Conservation (phyloP, 306 rosid species). For the Sicyos edulis region DNA sequence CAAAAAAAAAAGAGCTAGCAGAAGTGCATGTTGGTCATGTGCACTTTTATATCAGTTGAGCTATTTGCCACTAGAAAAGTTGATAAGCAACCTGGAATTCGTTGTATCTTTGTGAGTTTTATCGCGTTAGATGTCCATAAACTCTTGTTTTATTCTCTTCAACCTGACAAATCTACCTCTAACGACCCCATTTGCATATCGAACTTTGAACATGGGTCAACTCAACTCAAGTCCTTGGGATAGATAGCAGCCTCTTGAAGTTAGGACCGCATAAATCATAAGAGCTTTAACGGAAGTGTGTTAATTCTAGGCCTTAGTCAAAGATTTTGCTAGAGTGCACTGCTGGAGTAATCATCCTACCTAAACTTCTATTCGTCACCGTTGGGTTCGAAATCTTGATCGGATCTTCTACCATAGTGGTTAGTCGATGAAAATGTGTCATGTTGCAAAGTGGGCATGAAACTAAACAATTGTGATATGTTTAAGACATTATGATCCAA, state of each 20-base stretch:
- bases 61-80: too few species aligned
- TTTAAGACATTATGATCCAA: too few species aligned
- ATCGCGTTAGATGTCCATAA: not conserved
- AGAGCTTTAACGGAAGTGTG: not conserved
- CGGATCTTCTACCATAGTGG: too few species aligned
- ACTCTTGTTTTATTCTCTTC: not conserved
- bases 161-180: not conserved
- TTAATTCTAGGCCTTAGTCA: not conserved
- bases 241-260: not conserved
- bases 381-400: too few species aligned
- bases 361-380: too few species aligned
- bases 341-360: too few species aligned
- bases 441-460: too few species aligned
- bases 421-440: too few species aligned
- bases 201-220: not conserved
- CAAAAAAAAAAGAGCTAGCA: too few species aligned
- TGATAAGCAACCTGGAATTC: too few species aligned
- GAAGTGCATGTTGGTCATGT: not conserved
- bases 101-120: not conserved
- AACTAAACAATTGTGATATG: not conserved
- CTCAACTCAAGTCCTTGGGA: not conserved
- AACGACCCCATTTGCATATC: not conserved
- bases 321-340: not conserved
- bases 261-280: too few species aligned
- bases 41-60: too few species aligned